A percentile compares a stretch with the other conserved stretches of the same genome.
Evolutionary conservation across 2,329 filamentous ascomycete genomes (phyloP).

Genomic region (Chrysoporthe deuterocubensis): DNA sequence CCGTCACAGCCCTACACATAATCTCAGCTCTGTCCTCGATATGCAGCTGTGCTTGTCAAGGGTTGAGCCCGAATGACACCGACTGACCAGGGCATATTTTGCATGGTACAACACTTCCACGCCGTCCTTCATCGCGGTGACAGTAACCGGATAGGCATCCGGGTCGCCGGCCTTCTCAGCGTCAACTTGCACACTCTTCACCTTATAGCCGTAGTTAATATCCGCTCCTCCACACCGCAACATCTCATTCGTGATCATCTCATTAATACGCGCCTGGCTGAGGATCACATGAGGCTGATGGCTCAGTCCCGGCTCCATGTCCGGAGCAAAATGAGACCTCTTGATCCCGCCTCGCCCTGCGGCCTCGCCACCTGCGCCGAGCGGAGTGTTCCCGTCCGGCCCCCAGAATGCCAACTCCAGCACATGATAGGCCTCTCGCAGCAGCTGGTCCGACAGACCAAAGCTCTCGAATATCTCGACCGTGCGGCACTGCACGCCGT

Average conservation of each 20-base stretch:
- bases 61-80: constrained; percentile 9
- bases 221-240: constrained; percentile 39
- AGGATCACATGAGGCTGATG: constrained; percentile 61
- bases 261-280: constrained; percentile 60
- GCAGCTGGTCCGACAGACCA: constrained; percentile 56
- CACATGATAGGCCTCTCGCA: constrained; percentile 61
- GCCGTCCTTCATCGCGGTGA: constrained; percentile 47
- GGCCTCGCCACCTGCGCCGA: neutral
- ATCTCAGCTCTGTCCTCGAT: no score
- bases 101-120: constrained; percentile 46
- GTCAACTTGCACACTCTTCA: constrained; percentile 56
- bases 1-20: constrained; percentile 46
- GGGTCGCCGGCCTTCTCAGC: constrained; percentile 40
- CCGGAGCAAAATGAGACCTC: constrained; percentile 52
- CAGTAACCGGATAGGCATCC: constrained; percentile 48
- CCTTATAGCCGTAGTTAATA: constrained; percentile 60
- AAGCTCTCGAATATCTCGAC: constrained; percentile 67
- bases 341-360: constrained; percentile 42
- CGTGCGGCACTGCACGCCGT: constrained; percentile 64
- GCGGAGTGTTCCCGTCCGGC: constrained; percentile 30
- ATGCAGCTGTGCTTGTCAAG: neutral
- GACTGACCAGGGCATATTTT: constrained; percentile 56
- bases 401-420: constrained; percentile 63
- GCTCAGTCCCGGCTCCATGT: constrained; percentile 57
- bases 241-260: constrained; percentile 57